phyloP scores from a whole-genome alignment of 345 rosid species.

The Leavenworthia alabamica region DNA sequence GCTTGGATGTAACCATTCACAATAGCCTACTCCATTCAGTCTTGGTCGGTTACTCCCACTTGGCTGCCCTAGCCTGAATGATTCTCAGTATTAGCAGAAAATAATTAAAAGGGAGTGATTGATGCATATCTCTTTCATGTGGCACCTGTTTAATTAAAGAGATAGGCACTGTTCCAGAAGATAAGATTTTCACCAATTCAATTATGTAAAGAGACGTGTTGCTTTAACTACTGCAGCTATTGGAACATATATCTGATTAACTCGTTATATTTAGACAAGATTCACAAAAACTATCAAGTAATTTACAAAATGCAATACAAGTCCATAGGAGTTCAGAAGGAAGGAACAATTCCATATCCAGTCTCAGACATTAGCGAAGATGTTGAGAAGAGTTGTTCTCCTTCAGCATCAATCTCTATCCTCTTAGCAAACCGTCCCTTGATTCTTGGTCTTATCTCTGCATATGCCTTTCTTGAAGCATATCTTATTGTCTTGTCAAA shows the following conservation, averaged over 20 bases:
- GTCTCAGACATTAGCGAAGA: constrained; percentile 41
- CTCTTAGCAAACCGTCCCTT: constrained; percentile 92
- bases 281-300: neutral
- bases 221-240: neutral
- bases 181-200: constrained; percentile 10
- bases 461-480: constrained; percentile 96
- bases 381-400: constrained; percentile 58
- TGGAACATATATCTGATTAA: neutral
- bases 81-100: neutral
- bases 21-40: neutral
- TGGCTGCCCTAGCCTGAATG: no score
- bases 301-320: constrained; percentile 7
- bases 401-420: constrained; percentile 50
- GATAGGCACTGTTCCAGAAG: no score
- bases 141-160: no score
- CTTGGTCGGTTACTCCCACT: no score
- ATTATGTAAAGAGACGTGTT: neutral
- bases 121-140: no score
- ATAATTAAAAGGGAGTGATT: no score
- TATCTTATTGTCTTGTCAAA: constrained; percentile 94
- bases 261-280: constrained; percentile 7
- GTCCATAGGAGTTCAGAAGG: constrained; percentile 33
- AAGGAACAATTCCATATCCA: constrained; percentile 73
- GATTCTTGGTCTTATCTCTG: constrained; percentile 87
- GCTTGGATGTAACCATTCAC: neutral